Conservation (phyloP, 23 red algal species). For the Agarophyton chilense region DNA sequence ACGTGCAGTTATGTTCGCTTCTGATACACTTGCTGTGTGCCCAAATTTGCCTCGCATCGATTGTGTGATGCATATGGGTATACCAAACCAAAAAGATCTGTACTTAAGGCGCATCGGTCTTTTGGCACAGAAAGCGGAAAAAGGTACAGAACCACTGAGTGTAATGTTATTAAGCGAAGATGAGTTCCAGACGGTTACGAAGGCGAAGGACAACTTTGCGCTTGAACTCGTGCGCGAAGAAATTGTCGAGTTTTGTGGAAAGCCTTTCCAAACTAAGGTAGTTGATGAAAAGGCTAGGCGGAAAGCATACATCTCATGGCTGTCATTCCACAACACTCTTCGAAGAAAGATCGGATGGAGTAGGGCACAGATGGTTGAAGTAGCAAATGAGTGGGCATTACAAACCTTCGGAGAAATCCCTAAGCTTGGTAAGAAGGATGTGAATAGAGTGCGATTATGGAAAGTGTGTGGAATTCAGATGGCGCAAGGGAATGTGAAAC, state of each 20-base stretch:
- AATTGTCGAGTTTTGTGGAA: background rate
- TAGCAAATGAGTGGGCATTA: slow-evolving; percentile 47
- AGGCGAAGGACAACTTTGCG: slow-evolving; percentile 7
- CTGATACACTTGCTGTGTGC: slow-evolving; percentile 39
- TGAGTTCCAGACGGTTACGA: slow-evolving; percentile 1
- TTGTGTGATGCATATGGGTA: slow-evolving; percentile 46
- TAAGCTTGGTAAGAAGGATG: slow-evolving; percentile 9
- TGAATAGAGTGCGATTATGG: slow-evolving; percentile 2
- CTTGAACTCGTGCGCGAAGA: background rate
- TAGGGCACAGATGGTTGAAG: background rate
- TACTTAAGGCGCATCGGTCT: slow-evolving; percentile 39
- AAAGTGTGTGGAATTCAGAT: background rate
- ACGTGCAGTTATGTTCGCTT: slow-evolving; percentile 36
- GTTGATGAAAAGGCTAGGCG: slow-evolving; percentile 27
- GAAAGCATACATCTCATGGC: slow-evolving; percentile 47
- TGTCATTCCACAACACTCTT: slow-evolving; percentile 25
- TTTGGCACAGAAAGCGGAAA: background rate
- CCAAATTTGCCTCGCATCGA: slow-evolving; percentile 32
- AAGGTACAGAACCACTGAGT: background rate
- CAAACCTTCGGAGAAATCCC: slow-evolving; percentile 48
- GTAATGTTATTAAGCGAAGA: slow-evolving; percentile 22
- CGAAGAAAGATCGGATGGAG: slow-evolving; percentile 48
- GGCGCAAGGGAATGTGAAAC: no score
- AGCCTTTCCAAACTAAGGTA: background rate
- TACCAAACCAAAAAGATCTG: slow-evolving; percentile 7